A percentile compares a stretch with the other conserved stretches of the same genome.
Evolutionary conservation across 2,329 filamentous ascomycete species (phyloP).

Genomic region (Fusarium equiseti): DNA sequence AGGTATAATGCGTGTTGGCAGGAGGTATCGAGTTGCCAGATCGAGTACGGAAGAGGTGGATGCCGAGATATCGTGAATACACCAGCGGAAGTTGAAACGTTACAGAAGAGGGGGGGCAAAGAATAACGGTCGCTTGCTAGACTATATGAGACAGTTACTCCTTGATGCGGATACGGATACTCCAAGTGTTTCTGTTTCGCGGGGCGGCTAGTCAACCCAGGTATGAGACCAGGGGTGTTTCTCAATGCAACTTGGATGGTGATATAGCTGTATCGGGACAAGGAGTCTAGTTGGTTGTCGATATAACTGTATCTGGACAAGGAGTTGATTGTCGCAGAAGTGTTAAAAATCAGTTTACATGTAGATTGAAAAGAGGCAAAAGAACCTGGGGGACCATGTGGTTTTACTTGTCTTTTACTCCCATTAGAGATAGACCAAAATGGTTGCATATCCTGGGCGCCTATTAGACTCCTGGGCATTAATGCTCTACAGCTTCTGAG

Average conservation of each 20-base stretch:
- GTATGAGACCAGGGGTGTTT: constrained; percentile 16
- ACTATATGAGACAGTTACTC: constrained; percentile 43
- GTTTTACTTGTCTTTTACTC: constrained; percentile 24
- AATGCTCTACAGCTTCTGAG: constrained; percentile 30
- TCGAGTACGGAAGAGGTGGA: constrained; percentile 30
- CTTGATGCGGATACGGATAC: constrained; percentile 15
- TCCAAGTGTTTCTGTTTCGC: constrained; percentile 38
- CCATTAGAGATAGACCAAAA: neutral
- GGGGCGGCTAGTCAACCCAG: constrained; percentile 25
- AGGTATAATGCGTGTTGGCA: constrained; percentile 19
- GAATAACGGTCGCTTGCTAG: constrained; percentile 10
- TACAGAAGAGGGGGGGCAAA: constrained; percentile 23
- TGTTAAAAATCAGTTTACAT: neutral
- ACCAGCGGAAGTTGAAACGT: constrained; percentile 46
- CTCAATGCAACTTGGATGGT: constrained; percentile 17
- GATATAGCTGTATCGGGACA: constrained; percentile 22
- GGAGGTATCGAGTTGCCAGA: constrained; percentile 30
- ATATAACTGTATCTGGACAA: constrained; percentile 22
- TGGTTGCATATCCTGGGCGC: constrained; percentile 32
- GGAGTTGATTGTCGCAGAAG: constrained; percentile 34
- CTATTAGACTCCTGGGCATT: constrained; percentile 43
- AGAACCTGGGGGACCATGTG: constrained; percentile 22
- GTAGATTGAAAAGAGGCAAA: constrained; percentile 3
- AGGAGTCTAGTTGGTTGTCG: constrained; percentile 11
- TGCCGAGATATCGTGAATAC: constrained; percentile 35